Evolutionary conservation across 768 basidiomycete genomes (phyloP).

Genomic region (Suillus fuscotomentosus): DNA sequence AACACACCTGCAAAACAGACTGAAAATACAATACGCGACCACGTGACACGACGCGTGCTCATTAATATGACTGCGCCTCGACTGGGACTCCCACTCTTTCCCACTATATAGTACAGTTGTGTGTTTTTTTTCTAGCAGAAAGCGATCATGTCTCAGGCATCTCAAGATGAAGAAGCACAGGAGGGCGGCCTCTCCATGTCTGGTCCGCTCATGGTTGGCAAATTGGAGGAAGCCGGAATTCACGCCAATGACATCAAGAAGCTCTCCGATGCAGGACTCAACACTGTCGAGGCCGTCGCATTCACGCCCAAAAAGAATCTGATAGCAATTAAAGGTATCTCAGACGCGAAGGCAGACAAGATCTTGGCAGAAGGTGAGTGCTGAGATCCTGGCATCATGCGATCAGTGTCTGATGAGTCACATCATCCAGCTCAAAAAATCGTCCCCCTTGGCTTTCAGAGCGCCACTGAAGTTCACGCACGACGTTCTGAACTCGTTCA

Average conservation of each 20-base stretch:
- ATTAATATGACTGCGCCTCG: not conserved
- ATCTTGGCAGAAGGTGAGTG: constrained; percentile 83
- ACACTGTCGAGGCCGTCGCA: constrained; percentile 94
- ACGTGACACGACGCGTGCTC: constrained; percentile 32
- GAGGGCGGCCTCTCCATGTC: constrained; percentile 50
- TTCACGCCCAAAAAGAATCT: constrained; percentile 95
- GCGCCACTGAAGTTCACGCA: constrained; percentile 96
- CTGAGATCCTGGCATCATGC: not conserved
- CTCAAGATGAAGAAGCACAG: constrained; percentile 49
- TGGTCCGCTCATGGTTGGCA: constrained; percentile 83
- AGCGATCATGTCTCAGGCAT: constrained; percentile 43
- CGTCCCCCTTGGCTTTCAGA: constrained; percentile 95
- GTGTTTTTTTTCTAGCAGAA: not conserved
- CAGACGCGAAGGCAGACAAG: constrained; percentile 96
- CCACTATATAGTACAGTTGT: not conserved
- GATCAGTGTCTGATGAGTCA: constrained; percentile 12
- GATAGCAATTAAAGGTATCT: constrained; percentile 92
- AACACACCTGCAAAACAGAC: not conserved
- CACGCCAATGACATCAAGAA: constrained; percentile 93
- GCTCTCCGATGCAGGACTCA: constrained; percentile 84
- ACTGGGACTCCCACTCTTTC: not conserved
- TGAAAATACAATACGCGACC: constrained; percentile 18
- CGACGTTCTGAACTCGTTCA: constrained; percentile 92
- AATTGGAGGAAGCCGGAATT: constrained; percentile 87
- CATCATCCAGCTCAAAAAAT: constrained; percentile 78